Evolutionary conservation across 2,329 filamentous ascomycete genomes (phyloP), one percentile per base, ranked within the genome.

Genomic region (Aureobasidium subglaciale): DNA sequence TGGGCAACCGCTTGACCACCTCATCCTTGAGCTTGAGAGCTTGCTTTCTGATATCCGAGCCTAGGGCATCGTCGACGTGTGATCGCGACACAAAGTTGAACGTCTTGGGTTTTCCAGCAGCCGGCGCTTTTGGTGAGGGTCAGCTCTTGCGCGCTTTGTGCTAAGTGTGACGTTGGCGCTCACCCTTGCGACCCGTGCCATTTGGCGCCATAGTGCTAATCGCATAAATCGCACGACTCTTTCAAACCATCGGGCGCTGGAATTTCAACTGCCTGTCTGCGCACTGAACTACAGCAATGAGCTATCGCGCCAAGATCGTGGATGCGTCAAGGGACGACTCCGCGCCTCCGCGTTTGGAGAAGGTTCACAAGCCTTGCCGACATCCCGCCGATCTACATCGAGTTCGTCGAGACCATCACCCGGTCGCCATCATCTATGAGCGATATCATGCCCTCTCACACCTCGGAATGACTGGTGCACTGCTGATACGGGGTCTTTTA

Each of bases 1-100:
- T 60, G 11, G 67, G 66, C 15, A 68, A 46, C 38, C 59, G 59
- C 48, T 63, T 63, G 55, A 63, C 63, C 22, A 65, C 55, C 16
- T 68, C 63, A 7, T 64, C 59, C 34, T 62, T 61, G 18, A 68
- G 29, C 11, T 59, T 60, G 24, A 59, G 15, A 9, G 54, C 42
- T 18, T 45, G 48, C 35, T 56, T 58, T 16, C 41, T 46, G 13
- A 15, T 13, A 24, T 53, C 27, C 20, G 24, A 24, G 13, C 40
- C 49, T 13, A 59, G 41, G 5, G 43, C 46, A 20, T 50, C 29
- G 29, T 57, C 55, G 30, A 57, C 37, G 9, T 55, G 24, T 5
- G 46, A 29, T 16, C 56, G 58, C 25, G 58, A 41, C 16, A 58
- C 48, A 32, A 60, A 56, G 40, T 55, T 59, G 37, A 37, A 34